phyloP scores from a whole-genome alignment of 2,329 filamentous ascomycete species.

The Aspergillus fructus region DNA sequence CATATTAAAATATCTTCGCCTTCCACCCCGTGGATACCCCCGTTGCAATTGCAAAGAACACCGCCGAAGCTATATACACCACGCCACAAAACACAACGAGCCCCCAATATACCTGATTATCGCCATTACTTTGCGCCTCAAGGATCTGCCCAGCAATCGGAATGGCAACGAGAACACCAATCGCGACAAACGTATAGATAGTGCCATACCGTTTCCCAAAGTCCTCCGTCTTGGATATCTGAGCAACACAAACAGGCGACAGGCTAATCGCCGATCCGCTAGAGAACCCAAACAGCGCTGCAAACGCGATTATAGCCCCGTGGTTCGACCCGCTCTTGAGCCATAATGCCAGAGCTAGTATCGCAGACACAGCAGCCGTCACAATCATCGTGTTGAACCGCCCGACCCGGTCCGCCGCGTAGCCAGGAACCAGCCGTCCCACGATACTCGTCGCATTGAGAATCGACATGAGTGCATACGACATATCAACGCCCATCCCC shows the following conservation, averaged over 20 bases:
- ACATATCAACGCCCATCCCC: constrained; percentile 17
- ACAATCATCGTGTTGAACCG: constrained; percentile 32
- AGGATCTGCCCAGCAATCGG: constrained; percentile 28
- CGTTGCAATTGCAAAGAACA: constrained; percentile 25
- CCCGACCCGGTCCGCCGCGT: constrained; percentile 32
- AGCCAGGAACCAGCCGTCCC: constrained; percentile 33
- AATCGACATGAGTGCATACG: constrained; percentile 31
- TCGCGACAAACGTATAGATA: constrained; percentile 23
- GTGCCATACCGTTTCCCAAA: constrained; percentile 27
- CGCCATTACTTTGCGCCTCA: constrained; percentile 3
- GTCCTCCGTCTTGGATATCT: constrained; percentile 30
- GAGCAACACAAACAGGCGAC: constrained; percentile 31
- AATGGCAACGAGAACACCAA: constrained; percentile 23
- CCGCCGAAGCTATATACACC: constrained; percentile 25
- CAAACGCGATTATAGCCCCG: constrained; percentile 21
- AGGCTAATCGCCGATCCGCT: constrained; percentile 30
- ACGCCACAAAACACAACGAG: constrained; percentile 21
- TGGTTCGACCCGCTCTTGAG: constrained; percentile 11
- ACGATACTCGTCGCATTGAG: constrained; percentile 33
- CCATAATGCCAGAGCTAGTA: constrained; percentile 28
- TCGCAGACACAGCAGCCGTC: constrained; percentile 17
- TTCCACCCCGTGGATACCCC: constrained; percentile 23
- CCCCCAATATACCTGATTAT: constrained; percentile 1
- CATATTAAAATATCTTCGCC: constrained; percentile 16
- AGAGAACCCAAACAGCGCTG: constrained; percentile 24